A percentile compares a stretch with the other conserved stretches of the same genome.
These are phyloP conservation scores for Solanum appendiculatum DNA, from an alignment of 257 asterid species.

Conservation along the genomic window DNA sequence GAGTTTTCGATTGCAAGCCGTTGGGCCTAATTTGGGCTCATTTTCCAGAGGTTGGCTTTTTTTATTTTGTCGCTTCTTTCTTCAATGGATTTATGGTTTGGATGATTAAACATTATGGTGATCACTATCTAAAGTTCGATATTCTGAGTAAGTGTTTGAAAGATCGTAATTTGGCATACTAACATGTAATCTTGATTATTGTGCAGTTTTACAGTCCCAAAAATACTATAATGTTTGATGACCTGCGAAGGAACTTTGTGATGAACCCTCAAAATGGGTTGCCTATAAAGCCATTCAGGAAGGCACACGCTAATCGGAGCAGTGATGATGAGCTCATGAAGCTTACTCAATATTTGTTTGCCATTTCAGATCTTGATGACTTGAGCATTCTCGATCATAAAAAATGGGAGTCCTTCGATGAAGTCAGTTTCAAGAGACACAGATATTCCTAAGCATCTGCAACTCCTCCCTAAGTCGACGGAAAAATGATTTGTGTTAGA, in stretches of 20 bases:
- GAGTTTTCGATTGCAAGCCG: slow-evolving; percentile 86
- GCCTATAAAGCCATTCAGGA: slow-evolving; percentile 70
- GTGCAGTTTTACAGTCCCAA: slow-evolving; percentile 64
- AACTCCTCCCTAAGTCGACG: background rate
- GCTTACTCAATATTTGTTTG: slow-evolving; percentile 81
- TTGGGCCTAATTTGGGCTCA: slow-evolving; percentile 92
- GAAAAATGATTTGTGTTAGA: background rate
- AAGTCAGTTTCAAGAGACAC: slow-evolving; percentile 60
- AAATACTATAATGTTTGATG: slow-evolving; percentile 96
- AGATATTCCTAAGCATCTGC: slow-evolving; percentile 32
- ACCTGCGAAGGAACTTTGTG: slow-evolving; percentile 78
- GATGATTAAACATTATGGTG: background rate
- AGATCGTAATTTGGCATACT: background rate
- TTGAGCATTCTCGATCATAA: slow-evolving; percentile 68
- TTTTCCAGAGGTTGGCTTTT: slow-evolving; percentile 59
- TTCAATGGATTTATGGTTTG: background rate
- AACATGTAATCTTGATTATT: background rate
- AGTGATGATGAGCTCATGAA: slow-evolving; percentile 79
- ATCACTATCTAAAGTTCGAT: background rate
- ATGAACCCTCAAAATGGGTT: slow-evolving; percentile 95
- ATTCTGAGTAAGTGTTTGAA: background rate
- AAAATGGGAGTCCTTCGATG: slow-evolving; percentile 66
- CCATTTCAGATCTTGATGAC: slow-evolving; percentile 78
- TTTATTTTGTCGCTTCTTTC: background rate
- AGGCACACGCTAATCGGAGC: slow-evolving; percentile 65